Percentiles rank a stretch among this genome's conserved stretches.
phyloP scores from a whole-genome alignment of 805 yeast species.

The Candida argentea region DNA sequence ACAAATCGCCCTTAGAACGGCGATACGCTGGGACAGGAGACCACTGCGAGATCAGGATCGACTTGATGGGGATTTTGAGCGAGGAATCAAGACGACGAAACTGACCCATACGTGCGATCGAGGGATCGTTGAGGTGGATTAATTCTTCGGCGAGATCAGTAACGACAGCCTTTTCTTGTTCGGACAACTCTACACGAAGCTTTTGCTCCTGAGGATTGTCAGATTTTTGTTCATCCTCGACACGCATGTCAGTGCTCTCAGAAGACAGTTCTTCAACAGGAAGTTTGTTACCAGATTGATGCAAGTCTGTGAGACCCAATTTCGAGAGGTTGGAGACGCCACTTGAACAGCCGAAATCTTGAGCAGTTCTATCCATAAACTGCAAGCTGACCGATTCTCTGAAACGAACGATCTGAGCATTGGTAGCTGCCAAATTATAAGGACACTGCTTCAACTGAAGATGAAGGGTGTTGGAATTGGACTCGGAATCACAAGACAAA shows the following conservation, averaged over 20 bases:
- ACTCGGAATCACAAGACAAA: too few relatives aligned
- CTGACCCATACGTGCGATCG: constrained; percentile 11
- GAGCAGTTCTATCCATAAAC: constrained; percentile 32
- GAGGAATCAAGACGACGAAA: constrained; percentile 17
- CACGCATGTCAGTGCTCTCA: constrained; percentile 6
- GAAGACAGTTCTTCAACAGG: constrained; percentile 1
- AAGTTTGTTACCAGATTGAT: too few relatives aligned
- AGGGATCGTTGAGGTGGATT: constrained; percentile 5
- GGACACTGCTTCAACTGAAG: constrained; percentile 42
- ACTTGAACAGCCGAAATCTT: constrained; percentile 29
- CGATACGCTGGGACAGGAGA: constrained; percentile 68
- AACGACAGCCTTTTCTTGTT: constrained; percentile 5
- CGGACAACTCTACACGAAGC: constrained; percentile 14
- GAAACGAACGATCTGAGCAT: constrained; percentile 51
- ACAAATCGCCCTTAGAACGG: constrained; percentile 62
- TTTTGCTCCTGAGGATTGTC: constrained; percentile 12
- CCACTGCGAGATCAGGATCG: constrained; percentile 63
- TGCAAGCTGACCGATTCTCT: constrained; percentile 53
- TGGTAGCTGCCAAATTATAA: constrained; percentile 51
- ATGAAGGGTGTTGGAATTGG: constrained; percentile 18
- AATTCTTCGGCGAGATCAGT: constrained; percentile 4
- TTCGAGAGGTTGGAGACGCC: constrained; percentile 43
- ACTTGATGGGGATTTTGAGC: constrained; percentile 43
- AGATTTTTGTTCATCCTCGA: constrained; percentile 5
- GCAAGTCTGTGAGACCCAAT: constrained; percentile 28